phyloP scores from a whole-genome alignment of 164 flowering plant genomes.

The Paratinospora sagittata region DNA sequence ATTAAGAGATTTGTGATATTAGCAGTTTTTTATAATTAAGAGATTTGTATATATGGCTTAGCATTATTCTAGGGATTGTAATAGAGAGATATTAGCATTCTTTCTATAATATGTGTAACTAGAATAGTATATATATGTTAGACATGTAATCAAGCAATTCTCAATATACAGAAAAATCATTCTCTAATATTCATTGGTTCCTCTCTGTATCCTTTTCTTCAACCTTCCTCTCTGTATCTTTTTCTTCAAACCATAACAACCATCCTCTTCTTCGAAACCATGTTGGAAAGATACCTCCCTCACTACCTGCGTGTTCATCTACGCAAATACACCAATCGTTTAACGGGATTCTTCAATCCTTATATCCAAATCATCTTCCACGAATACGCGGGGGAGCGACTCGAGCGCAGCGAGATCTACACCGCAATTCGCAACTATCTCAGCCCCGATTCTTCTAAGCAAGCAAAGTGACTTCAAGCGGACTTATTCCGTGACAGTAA shows the following conservation, averaged over 20 bases:
- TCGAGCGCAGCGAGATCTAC: conserved; percentile 35
- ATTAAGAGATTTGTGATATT: too few species aligned
- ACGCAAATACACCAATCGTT: conserved; percentile 2
- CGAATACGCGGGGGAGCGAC: conserved; percentile 30
- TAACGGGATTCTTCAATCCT: conserved; percentile 14
- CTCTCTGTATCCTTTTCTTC: too few species aligned
- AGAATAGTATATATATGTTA: too few species aligned
- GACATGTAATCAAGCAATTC: too few species aligned
- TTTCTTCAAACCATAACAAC: conserved; percentile 8
- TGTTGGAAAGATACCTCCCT: conserved; percentile 25
- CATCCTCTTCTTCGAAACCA: conserved; percentile 19
- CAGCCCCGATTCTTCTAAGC: conserved; percentile 23
- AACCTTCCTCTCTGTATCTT: too few species aligned
- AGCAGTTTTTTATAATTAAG: too few species aligned
- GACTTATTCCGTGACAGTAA: conserved; percentile 24
- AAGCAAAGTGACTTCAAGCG: conserved; percentile 42
- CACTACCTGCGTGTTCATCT: conserved; percentile 6
- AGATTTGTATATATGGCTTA: too few species aligned
- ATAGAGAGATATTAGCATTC: too few species aligned
- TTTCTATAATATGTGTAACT: too few species aligned
- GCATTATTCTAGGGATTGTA: too few species aligned
- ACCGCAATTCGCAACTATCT: conserved; percentile 41
- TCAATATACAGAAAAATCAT: too few species aligned
- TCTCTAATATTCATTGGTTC: too few species aligned
- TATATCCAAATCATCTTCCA: conserved; percentile 27